Evolutionary conservation across 345 rosid genomes (phyloP), one percentile per base, ranked within the genome.

Genomic region (Physaria fendleri): DNA sequence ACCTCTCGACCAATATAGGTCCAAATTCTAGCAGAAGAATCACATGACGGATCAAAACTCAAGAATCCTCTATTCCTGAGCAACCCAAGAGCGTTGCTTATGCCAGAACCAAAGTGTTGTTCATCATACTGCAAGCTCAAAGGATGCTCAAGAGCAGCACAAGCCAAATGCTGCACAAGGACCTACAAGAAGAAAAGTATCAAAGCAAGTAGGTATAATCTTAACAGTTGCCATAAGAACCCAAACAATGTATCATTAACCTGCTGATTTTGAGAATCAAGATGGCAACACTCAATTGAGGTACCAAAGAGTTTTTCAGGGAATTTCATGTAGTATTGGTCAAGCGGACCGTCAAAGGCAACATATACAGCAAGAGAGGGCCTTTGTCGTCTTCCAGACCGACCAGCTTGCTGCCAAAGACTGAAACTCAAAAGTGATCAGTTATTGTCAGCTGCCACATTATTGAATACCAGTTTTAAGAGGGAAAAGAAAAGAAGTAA

Each of bases 371-470:
- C 90, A 49, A 92, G 90, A 62, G 98, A 92, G 32, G 84, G 69
- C 74, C 69, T 86, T 61, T 79, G 93, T 68, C 98, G 83, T 73
- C 97, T 79, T 53, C 98, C 98, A 62, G 97, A 88, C 75, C 96
- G 79, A 59, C 98, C 98, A 12, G 97, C 95, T 77, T 92, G 97
- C 73, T 92, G 98, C 97, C 95, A 86, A 62, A 88, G 78, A 79
- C 97, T 92, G 73, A 48, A 64, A 30, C 49, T 53, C 72, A 62
- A 69, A 71, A 18, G 59, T 13, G 41, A 57, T 50, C 37, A 37
- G 40, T 22, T 11, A 39, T 15, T 65, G 11, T 13, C 55, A 60
- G 18, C 42, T 35, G 23, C 43, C 43, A 20, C 14, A 10, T 51
- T 60, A 28, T 11, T 27, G 44, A 59, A 32, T 32, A 16, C 49